Evolutionary conservation across 148 eudicot species (phyloP), one percentile per base, ranked within the genome.

Genomic region (Rhododendron griersonianum): DNA sequence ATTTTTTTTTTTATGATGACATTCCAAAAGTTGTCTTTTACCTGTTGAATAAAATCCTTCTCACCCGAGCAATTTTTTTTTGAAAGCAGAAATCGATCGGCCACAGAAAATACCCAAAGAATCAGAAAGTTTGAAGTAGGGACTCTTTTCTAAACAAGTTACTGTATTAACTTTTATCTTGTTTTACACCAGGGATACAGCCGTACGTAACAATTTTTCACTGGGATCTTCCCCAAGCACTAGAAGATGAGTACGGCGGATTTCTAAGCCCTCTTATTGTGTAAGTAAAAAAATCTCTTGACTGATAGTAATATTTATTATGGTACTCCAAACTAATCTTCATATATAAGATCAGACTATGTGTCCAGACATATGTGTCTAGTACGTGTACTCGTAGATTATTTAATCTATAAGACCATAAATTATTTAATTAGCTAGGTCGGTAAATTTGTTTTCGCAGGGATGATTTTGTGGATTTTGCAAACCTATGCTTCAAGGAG

Each of bases 391-490:
- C 50, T 47, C 2, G 11, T 47, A 47, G 50, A 47, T 41, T 41
- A 47, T 47, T 9, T 10, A 47, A 47, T 47, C 69, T 2, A 23
- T 61, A 61, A 7, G 69, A 61, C 11, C 69, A 23, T 61, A 21
- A 21, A 6, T 2, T 19, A 61, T 61, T 23, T 8, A 11, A 5
- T 69, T 25, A n/a, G 44, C 44, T 39, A 41, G 13, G 5, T n/a
- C 14, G 45, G 35, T 18, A 14, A 39, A 35, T 28, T 35, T 35
- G 10, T 28, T 75, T 37, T 39, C 1, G 83, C 84, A 89, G 90
- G 85, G 65, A 83, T 0, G 88, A 89, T 59, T 89, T 89, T 81
- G 23, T 14, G 21, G 84, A 86, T 47, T 89, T 79, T 84, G 88
- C 88, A 19, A 85, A 84, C 4, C 25, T 85, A 14, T 86, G 88